These are phyloP conservation scores for Volvariella volvacea DNA, from an alignment of 1,284 basidiomycete genomes.

Conservation along the genomic window DNA sequence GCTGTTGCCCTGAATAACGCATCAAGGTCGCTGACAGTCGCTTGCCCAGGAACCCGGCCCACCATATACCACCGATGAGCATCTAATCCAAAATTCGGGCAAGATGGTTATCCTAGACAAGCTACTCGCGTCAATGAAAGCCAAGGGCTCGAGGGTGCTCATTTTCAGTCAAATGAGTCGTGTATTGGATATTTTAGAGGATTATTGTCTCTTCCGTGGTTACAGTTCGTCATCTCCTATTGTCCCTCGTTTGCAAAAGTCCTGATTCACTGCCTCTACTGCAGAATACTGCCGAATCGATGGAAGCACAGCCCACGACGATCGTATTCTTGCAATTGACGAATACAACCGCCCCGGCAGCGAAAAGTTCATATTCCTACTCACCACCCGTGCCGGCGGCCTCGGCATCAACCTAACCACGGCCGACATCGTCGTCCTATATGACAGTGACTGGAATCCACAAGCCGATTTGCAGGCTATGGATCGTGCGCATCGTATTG, in stretches of 20 bases:
- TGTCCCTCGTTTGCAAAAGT: not conserved
- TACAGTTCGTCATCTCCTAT: slow-evolving; percentile 58
- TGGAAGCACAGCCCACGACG: slow-evolving; percentile 92
- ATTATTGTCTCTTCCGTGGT: slow-evolving; percentile 91
- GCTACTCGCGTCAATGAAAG: slow-evolving; percentile 83
- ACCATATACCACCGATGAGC: slow-evolving; percentile 97
- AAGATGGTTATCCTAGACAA: slow-evolving; percentile 99
- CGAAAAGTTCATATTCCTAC: slow-evolving; percentile 95
- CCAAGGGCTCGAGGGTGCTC: slow-evolving; percentile 89
- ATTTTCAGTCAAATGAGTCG: slow-evolving; percentile 99
- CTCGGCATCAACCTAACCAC: slow-evolving; percentile 96
- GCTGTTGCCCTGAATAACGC: slow-evolving; percentile 2
- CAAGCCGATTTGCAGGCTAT: slow-evolving; percentile 99
- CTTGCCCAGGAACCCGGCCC: slow-evolving; percentile 82
- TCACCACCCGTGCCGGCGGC: slow-evolving; percentile 98
- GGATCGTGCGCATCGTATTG: slow-evolving; percentile 98
- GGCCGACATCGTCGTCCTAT: slow-evolving; percentile 95
- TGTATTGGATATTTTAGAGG: slow-evolving; percentile 90
- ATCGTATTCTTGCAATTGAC: slow-evolving; percentile 94
- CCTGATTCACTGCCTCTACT: not conserved
- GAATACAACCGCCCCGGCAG: slow-evolving; percentile 95
- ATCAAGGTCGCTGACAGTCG: not conserved
- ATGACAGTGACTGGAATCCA: slow-evolving; percentile 99
- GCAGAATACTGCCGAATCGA: slow-evolving; percentile 96
- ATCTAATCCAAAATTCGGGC: slow-evolving; percentile 90